These are phyloP conservation scores for Verticillium klebahnii DNA, from an alignment of 2,329 filamentous ascomycete species.

Conservation along the genomic window DNA sequence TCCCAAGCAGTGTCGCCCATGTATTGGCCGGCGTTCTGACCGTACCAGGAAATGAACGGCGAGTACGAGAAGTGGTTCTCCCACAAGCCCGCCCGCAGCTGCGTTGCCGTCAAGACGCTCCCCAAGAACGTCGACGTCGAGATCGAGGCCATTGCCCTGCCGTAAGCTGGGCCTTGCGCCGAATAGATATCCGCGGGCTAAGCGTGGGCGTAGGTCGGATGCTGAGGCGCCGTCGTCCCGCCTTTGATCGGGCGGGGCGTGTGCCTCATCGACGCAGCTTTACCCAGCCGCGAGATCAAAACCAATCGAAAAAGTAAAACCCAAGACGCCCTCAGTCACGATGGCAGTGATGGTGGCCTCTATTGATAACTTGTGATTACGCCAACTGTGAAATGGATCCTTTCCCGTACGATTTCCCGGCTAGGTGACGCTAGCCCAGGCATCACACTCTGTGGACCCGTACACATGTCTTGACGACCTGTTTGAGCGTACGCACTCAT, in stretches of 20 bases:
- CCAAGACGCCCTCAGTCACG: background rate
- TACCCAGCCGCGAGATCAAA: background rate
- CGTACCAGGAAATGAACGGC: conserved; percentile 67
- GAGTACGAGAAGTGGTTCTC: conserved; percentile 80
- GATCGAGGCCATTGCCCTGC: conserved; percentile 81
- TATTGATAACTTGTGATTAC: background rate
- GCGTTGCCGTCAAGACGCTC: conserved; percentile 83
- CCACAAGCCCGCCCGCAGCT: conserved; percentile 83
- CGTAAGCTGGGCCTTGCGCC: conserved; percentile 31
- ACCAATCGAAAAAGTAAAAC: background rate
- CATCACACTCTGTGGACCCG: too few species aligned
- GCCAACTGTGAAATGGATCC: too few species aligned
- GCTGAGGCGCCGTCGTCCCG: background rate
- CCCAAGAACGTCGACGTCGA: conserved; percentile 84
- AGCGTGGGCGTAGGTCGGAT: background rate
- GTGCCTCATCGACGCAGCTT: background rate
- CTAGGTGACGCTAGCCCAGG: too few species aligned
- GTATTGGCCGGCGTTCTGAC: background rate
- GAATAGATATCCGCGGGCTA: background rate
- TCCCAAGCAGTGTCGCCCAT: background rate
- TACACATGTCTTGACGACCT: too few species aligned
- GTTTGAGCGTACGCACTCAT: too few species aligned
- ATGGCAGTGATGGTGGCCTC: background rate
- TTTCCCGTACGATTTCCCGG: too few species aligned
- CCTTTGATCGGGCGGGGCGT: background rate